These are phyloP conservation scores for Trichoderma sp. DNA, from an alignment of 2,329 filamentous ascomycete species.

Conservation along the genomic window DNA sequence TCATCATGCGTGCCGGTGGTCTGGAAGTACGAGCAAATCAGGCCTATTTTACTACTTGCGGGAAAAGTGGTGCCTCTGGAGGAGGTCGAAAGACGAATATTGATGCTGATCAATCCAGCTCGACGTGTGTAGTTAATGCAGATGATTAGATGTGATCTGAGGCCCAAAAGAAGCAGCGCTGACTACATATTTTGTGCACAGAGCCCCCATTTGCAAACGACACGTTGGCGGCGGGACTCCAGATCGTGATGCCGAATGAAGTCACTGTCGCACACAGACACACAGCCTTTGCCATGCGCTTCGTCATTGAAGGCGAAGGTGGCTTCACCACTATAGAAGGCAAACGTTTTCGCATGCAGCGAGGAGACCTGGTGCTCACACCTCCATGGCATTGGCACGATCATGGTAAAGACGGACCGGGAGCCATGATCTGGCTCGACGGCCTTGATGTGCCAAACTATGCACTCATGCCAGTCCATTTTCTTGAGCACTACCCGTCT, in stretches of 20 bases:
- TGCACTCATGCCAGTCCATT: not conserved
- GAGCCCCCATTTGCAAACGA: not conserved
- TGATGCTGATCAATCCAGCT: not conserved
- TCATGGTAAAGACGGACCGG: not conserved
- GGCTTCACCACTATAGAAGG: not conserved
- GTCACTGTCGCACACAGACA: not conserved
- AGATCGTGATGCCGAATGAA: not conserved
- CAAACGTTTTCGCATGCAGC: not conserved
- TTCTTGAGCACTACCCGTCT: not conserved
- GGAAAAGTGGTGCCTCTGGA: not conserved
- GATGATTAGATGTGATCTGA: not conserved
- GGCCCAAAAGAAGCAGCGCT: not conserved
- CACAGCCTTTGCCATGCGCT: not conserved
- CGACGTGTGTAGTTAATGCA: not conserved
- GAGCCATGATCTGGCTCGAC: not conserved
- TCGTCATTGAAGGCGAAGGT: not conserved
- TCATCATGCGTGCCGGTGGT: not conserved
- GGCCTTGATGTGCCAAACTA: not conserved
- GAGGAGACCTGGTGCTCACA: not conserved
- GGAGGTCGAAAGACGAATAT: not conserved
- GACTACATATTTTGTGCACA: not conserved
- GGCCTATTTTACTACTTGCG: not conserved
- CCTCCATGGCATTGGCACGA: not conserved
- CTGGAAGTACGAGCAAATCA: not conserved
- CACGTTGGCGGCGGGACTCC: not conserved